phyloP scores from a whole-genome alignment of 2,329 filamentous ascomycete genomes.

The Coccinonectria pachysandricola region DNA sequence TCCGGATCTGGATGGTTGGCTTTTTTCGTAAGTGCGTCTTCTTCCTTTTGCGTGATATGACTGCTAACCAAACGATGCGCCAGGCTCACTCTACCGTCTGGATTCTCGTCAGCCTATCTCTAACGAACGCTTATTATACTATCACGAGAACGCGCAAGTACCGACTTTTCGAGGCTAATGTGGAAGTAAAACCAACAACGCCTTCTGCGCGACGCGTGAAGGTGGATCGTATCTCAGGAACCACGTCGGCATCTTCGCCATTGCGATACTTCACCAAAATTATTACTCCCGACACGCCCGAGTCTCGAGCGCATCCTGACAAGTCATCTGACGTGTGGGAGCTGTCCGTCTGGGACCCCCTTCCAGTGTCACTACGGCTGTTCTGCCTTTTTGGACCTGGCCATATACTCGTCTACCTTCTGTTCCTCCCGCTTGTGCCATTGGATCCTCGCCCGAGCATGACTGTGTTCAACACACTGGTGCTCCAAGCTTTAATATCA shows the following conservation, averaged over 20 bases:
- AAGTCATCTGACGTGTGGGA: slow-evolving; percentile 87
- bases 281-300: slow-evolving; percentile 59
- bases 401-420: slow-evolving; percentile 82
- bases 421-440: slow-evolving; percentile 69
- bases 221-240: slow-evolving; percentile 56
- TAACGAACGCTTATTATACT: slow-evolving; percentile 69
- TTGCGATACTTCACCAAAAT: slow-evolving; percentile 62
- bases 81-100: slow-evolving; percentile 65
- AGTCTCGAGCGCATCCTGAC: slow-evolving; percentile 75
- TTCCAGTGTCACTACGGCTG: slow-evolving; percentile 69
- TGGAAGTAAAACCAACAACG: slow-evolving; percentile 66
- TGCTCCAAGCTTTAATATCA: slow-evolving; percentile 66
- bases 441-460: slow-evolving; percentile 75
- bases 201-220: slow-evolving; percentile 81
- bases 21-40: slow-evolving; percentile 35
- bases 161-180: slow-evolving; percentile 77
- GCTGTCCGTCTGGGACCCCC: slow-evolving; percentile 83
- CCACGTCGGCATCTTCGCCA: slow-evolving; percentile 67
- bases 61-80: slow-evolving; percentile 7
- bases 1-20: slow-evolving; percentile 54
- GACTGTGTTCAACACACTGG: slow-evolving; percentile 72
- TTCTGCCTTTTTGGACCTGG: slow-evolving; percentile 90
- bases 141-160: slow-evolving; percentile 77
- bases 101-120: slow-evolving; percentile 54
- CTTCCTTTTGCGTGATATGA: slow-evolving; percentile 1